phyloP scores from a whole-genome alignment of 352 stramenopile genomes.

The Phytophthora aleatoria region DNA sequence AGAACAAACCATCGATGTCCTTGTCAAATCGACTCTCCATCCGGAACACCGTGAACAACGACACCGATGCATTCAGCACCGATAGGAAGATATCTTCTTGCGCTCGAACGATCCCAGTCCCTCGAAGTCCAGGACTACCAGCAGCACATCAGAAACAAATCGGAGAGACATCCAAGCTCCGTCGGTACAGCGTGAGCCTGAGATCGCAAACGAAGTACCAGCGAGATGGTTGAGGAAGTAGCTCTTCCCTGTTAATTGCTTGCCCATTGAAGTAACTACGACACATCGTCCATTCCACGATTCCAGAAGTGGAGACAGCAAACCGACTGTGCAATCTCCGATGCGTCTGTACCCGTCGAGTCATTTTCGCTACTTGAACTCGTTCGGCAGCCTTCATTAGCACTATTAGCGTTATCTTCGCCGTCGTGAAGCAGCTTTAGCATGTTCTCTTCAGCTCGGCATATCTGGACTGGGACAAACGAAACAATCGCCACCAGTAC shows the following conservation, averaged over 20 bases:
- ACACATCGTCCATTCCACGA: constrained; percentile 34
- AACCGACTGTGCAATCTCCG: constrained; percentile 49
- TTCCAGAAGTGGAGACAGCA: constrained; percentile 38
- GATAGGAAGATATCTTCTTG: constrained; percentile 81
- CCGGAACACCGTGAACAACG: constrained; percentile 71
- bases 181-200: constrained; percentile 39
- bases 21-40: constrained; percentile 82
- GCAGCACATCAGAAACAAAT: constrained; percentile 41
- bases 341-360: constrained; percentile 26
- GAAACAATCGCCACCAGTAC: constrained; percentile 39
- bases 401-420: constrained; percentile 8
- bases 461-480: constrained; percentile 77
- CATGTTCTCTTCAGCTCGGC: constrained; percentile 62
- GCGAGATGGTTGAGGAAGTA: constrained; percentile 80
- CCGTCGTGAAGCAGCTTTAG: constrained; percentile 54
- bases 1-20: constrained; percentile 67
- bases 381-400: neutral
- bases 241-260: constrained; percentile 77
- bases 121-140: constrained; percentile 81
- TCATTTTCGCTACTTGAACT: constrained; percentile 4
- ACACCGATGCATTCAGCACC: constrained; percentile 71
- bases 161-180: constrained; percentile 45
- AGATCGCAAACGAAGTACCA: constrained; percentile 68
- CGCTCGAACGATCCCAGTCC: constrained; percentile 74
- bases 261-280: constrained; percentile 46